These are phyloP conservation scores for Crithidia fasciculata DNA, from an alignment of 208 protist species.

Conservation along the genomic window DNA sequence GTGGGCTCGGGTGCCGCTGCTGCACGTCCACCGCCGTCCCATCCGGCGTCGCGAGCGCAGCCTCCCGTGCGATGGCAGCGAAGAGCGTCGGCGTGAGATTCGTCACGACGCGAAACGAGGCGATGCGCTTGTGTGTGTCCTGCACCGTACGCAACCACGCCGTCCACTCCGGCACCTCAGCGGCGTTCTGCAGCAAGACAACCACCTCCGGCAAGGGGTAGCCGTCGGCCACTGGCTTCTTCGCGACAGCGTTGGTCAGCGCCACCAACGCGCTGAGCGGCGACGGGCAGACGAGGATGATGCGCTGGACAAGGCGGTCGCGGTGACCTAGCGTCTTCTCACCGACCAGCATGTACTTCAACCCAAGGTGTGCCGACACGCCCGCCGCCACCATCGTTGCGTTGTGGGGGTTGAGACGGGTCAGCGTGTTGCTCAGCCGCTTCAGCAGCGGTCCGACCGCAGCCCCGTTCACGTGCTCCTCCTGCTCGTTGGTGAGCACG, in stretches of 20 bases:
- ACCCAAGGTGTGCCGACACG: slow-evolving; percentile 53
- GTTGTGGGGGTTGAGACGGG: slow-evolving; percentile 76
- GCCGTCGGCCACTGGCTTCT: slow-evolving; percentile 17
- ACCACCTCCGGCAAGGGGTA: slow-evolving; percentile 56
- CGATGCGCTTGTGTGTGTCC: slow-evolving; percentile 24
- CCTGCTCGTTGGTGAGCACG: slow-evolving; percentile 39
- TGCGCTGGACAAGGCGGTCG: slow-evolving; percentile 60
- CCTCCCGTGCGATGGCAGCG: slow-evolving; percentile 51
- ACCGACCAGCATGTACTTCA: slow-evolving; percentile 77
- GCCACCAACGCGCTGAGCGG: slow-evolving; percentile 34
- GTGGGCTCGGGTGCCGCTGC: slow-evolving; percentile 47
- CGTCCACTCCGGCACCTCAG: slow-evolving; percentile 36
- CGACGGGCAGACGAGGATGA: slow-evolving; percentile 71
- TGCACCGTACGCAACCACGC: slow-evolving; percentile 32
- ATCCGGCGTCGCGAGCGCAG: slow-evolving; percentile 37
- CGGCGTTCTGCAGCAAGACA: slow-evolving; percentile 49
- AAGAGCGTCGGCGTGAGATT: slow-evolving; percentile 54
- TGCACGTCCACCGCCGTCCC: slow-evolving; percentile 53
- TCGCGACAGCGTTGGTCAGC: slow-evolving; percentile 24
- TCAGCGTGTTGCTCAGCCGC: slow-evolving; percentile 66
- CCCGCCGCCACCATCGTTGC: slow-evolving; percentile 76
- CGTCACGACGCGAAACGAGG: slow-evolving; percentile 32
- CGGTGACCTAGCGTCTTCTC: slow-evolving; percentile 78
- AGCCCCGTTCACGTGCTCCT: slow-evolving; percentile 55
- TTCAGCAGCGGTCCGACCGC: slow-evolving; percentile 60